Evolutionary conservation across 495 filamentous ascomycete genomes (phyloP), one percentile per base, ranked within the genome.

Genomic region (Thermochaetoides thermophila): DNA sequence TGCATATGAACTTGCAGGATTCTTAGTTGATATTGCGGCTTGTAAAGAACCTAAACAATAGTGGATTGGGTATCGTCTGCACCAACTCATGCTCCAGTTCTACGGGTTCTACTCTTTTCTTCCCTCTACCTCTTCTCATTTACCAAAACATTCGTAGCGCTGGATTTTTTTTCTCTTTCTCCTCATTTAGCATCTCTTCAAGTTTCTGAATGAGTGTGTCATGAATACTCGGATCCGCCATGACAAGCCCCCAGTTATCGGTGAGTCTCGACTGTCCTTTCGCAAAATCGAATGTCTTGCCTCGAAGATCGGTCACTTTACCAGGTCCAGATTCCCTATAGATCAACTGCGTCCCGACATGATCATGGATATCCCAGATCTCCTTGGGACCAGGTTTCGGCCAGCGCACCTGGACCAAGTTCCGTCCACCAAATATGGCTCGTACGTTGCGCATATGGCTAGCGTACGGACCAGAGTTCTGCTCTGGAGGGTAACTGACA

Each of bases 381-480:
- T 30, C 29, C 8, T 32, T 26, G 10, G 18, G n/a, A n/a, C n/a
- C 8, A 3, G 31, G 17, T 10, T 45, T 35, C 1, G 49, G 49
- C n/a, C 43, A 29, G 5, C 49, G 31, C 14, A 49, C 40, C 38
- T 52, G 49, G 13, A 43, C 46, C 16, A 13, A 37, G 17, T 35
- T 34, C 10, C 40, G 4, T 2, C 46, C 64, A 13, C 64, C 68
- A 13, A 74, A 50, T 1, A 63, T 60, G 27, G 74, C 56, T 11
- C 69, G 61, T 8, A 67, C 61, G 37, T 77, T 75, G 14, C 72
- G 63, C 61, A 75, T 63, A 40, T 74, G 71, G 28, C 66, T 61
- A 18, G 67, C 64, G 60, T 67, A n/a, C n/a, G n/a, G n/a, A n/a
- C n/a, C n/a, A 74, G 5, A 76, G 37, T 33, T 71, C 58, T 2